Base-by-base conservation (phyloP, 2,329 filamentous ascomycete species). In the Colletotrichum sp. region DNA sequence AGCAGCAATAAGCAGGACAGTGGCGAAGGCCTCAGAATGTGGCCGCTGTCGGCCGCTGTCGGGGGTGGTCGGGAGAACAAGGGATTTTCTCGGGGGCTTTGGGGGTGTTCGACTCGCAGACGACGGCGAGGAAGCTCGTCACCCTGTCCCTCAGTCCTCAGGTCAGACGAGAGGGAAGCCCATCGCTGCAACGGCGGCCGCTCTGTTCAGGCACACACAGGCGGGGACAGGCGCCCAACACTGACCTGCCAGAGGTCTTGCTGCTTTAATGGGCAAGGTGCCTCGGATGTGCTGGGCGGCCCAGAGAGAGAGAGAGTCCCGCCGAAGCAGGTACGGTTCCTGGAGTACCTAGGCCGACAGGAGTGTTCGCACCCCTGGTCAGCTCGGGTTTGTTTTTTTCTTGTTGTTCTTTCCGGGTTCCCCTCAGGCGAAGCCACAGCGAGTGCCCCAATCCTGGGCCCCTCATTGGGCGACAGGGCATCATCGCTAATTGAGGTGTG, bases 401-500 rank as follows among this genome's bases (percentile, higher is more conserved):
- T 71, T 60, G 28, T 71, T 69, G 44, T 21, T 60, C 24, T 71
- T 55, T 36, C n/a, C 44, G 44, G 44, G 44, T 49, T 9, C 16
- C 21, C 60, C 21, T 49, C 36, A 44, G 65, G 28, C 39, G 28
- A 62, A 62, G 65, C 34, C 36, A 70, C 71, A 28, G 36, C 36
- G 30, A 57, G 55, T 59, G 64, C 59, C 65, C 71, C 49, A 16
- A 67, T 66, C 59, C 26, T 34, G 62, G 71, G 65, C 49, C 39
- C 49, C 75, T 77, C 73, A 77, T 77, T 77, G 75, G 75, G 75
- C 65, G 24, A 66, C 60, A 39, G 64, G 57, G 55, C 71, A 32
- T 52, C 5, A 34, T 63, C 60, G 75, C 75, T 77, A 75, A 63
- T 66, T 60, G 52, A 32, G 24, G 63, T 64, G 69, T 24, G 57